A percentile compares a stretch with the other conserved stretches of the same genome.
These are phyloP conservation scores for Asclepias syriaca DNA, from an alignment of 257 asterid species.

Conservation along the genomic window DNA sequence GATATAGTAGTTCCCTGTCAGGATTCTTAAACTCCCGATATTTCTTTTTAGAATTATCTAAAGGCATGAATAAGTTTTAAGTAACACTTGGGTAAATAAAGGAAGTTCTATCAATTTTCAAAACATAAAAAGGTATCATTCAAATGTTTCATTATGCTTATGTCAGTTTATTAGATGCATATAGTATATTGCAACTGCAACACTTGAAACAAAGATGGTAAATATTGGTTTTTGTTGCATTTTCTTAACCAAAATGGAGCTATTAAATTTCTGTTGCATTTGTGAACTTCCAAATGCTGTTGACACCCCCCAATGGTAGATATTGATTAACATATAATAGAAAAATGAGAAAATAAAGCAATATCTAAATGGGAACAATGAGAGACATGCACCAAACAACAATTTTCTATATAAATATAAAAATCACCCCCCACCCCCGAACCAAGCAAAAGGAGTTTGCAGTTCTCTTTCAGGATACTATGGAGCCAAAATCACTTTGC, in stretches of 20 bases:
- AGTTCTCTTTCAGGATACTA: no score
- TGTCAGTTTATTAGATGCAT: neutral
- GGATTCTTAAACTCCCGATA: neutral
- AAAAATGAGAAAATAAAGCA: neutral
- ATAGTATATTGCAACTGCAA: neutral
- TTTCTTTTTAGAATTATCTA: neutral
- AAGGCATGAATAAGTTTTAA: neutral
- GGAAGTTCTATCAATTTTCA: no score
- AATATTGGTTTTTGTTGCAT: no score
- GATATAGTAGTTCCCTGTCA: no score
- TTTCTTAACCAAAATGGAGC: no score
- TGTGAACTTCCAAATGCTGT: neutral
- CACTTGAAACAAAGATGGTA: neutral
- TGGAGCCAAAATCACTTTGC: no score
- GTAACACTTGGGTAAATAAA: neutral
- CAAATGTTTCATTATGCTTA: no score
- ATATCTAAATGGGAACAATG: neutral
- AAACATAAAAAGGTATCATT: neutral
- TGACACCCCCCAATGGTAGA: no score
- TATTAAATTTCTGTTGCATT: neutral
- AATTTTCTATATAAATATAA: no score
- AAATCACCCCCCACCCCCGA: neutral
- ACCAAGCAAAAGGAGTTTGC: neutral
- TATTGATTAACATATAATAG: neutral
- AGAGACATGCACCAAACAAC: no score